Base-by-base conservation (phyloP, 23 red algal genomes). In the Gracilaria domingensis region DNA sequence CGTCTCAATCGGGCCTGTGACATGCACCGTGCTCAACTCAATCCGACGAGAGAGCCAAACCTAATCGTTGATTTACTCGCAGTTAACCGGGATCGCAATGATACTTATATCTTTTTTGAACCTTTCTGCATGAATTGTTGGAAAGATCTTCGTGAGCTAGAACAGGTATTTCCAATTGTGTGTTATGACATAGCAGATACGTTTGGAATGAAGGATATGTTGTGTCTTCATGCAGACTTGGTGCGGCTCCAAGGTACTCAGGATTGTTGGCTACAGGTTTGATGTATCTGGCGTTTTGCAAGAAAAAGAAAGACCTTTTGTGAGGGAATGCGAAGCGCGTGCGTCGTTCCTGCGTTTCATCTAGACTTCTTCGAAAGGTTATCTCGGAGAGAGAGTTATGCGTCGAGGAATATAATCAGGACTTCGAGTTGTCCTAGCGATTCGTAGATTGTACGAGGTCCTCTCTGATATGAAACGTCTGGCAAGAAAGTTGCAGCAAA, bases 51-150 rank as follows among this genome's bases (percentile, higher is more conserved):
- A 29, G 61, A 29, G 25, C 33, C 61, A 73, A 73, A 26, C 67
- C 17, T 5, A 26, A 16, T 35, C 12, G 12, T 25, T 26, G 35
- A 25, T n/a, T n/a, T 17, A 18, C 35, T 17, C 28, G 67, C n/a
- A n/a, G 35, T 73, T 21, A 35, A 33, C 28, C 67, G 17, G 67
- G 67, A n/a, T 73, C 67, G 28, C 67, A n/a, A 73, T 21, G 67
- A 73, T 25, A 33, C 67, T 18, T n/a, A 16, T 44, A 47, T 21
- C 35, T 73, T 47, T 11, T 34, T 21, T 34, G n/a, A n/a, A n/a
- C 36, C n/a, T 73, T 73, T 25, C 24, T 73, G 36, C 16, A n/a
- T n/a, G n/a, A n/a, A n/a, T n/a, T n/a, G n/a, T n/a, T n/a, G n/a
- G n/a, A n/a, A n/a, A n/a, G n/a, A n/a, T n/a, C n/a, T n/a, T n/a